Conservation (phyloP, 2,329 filamentous ascomycete genomes). For the Lasiodiplodia sp. region DNA sequence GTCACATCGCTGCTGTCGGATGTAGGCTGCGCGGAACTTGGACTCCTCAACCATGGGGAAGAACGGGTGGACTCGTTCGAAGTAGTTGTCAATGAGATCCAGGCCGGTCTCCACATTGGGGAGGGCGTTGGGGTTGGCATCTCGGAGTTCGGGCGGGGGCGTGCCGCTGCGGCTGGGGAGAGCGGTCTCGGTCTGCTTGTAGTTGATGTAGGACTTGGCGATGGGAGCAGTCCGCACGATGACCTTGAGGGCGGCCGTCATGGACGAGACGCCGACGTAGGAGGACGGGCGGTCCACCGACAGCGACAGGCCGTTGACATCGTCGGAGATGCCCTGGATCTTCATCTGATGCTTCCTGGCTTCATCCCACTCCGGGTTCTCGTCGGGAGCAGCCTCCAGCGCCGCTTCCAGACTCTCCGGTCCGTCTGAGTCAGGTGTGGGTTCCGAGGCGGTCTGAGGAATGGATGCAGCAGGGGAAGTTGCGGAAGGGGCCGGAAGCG, state of each 20-base stretch:
- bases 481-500: slow-evolving; percentile 45
- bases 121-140: slow-evolving; percentile 52
- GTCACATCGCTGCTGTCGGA: slow-evolving; percentile 69
- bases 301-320: slow-evolving; percentile 72
- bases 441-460: slow-evolving; percentile 39
- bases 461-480: slow-evolving; percentile 2
- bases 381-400: slow-evolving; percentile 73
- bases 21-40: slow-evolving; percentile 71
- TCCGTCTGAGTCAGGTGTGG: slow-evolving; percentile 52
- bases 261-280: slow-evolving; percentile 77
- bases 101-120: slow-evolving; percentile 70
- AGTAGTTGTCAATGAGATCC: slow-evolving; percentile 76
- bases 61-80: slow-evolving; percentile 75
- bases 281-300: slow-evolving; percentile 67
- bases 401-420: slow-evolving; percentile 60
- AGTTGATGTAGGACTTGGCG: slow-evolving; percentile 56
- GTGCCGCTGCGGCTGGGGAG: slow-evolving; percentile 46
- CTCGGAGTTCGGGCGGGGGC: slow-evolving; percentile 44
- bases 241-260: slow-evolving; percentile 76
- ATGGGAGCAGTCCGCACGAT: slow-evolving; percentile 66
- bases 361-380: slow-evolving; percentile 73
- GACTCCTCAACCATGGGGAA: slow-evolving; percentile 77
- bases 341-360: slow-evolving; percentile 53
- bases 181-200: slow-evolving; percentile 47
- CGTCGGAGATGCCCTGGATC: slow-evolving; percentile 67